A percentile compares a stretch with the other conserved stretches of the same genome.
phyloP scores from a whole-genome alignment of 2,329 filamentous ascomycete genomes.

The Ampelomyces quisqualis region DNA sequence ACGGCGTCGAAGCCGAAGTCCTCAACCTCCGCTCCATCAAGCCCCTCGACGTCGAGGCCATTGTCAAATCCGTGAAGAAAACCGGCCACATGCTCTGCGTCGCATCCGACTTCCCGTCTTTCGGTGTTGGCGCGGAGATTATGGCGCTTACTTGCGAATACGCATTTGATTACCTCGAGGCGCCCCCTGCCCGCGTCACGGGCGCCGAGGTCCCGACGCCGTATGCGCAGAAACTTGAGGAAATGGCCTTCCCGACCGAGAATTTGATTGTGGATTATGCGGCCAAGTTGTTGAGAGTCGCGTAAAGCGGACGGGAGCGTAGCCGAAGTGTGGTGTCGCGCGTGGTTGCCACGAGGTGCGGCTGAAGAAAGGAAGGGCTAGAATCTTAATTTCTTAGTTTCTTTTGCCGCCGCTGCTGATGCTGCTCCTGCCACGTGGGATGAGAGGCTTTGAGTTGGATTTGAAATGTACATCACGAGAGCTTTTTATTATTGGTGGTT shows the following conservation, averaged over 20 bases:
- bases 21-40: conserved; percentile 98
- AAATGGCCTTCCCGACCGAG: conserved; percentile 93
- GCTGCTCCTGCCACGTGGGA: too few species aligned
- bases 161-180: conserved; percentile 95
- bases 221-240: conserved; percentile 88
- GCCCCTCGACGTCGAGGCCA: conserved; percentile 91
- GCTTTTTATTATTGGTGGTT: too few species aligned
- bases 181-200: conserved; percentile 89
- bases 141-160: conserved; percentile 96
- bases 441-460: too few species aligned
- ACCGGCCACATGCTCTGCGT: conserved; percentile 87
- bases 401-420: too few species aligned
- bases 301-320: conserved; percentile 45
- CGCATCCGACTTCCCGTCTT: conserved; percentile 94
- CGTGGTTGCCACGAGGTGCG: not conserved
- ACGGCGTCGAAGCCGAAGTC: conserved; percentile 92
- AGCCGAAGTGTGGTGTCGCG: not conserved
- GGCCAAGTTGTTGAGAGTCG: conserved; percentile 79
- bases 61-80: conserved; percentile 98
- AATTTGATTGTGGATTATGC: conserved; percentile 82
- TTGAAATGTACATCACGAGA: too few species aligned
- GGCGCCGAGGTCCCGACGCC: conserved; percentile 97
- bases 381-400: too few species aligned
- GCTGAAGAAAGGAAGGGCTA: not conserved
- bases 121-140: conserved; percentile 89